Base-by-base conservation (phyloP, 2,329 filamentous ascomycete genomes). In the Ustilaginoidea virens region DNA sequence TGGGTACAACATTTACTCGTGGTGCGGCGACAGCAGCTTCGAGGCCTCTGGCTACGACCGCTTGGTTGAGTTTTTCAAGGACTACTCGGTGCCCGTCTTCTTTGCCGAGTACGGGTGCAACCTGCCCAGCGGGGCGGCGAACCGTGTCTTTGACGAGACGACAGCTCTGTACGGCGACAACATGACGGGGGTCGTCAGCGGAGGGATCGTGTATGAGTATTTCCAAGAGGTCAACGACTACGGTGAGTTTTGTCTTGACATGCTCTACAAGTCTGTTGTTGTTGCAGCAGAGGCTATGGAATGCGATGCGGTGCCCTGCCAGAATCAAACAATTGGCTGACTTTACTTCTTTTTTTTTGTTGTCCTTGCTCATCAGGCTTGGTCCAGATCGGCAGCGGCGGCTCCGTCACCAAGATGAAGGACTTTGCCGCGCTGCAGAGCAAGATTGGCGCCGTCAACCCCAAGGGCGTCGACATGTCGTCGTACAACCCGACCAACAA, bases 1-100 rank as follows among this genome's bases (percentile, higher is more conserved):
- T 80, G 90, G 90, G 33, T 96, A 96, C 77, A 98, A 98, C 68
- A 93, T 96, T 61, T 98, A 98, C 69, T 92, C 86, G 30, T 98
- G 90, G 90, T 98, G 90, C 54, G 90, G 87, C 42, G 55, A 85
- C 43, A 92, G 81, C 48, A 72, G 64, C 45, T 92, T 79, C 61
- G 48, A 63, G 20, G 49, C 64, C 33, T 94, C 90, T 5, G 82
- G 83, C 29, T 98, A 86, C 60, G 64, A 77, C 39, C 67, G 74
- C 31, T 79, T 90, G 51, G 85, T 85, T 42, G 56, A 81, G 39
- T 87, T 93, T 60, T 98, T 93, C 63, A 55, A 65, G 33, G 72
- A 77, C 51, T 98, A 90, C 67, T 82, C 81, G 7, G 81, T 96
- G 4, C 90, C 90, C 29, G 80, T 85, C 46, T 98, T 98, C 76